Base-by-base conservation (phyloP, 2,329 filamentous ascomycete species). In the Trichoderma harzianum region DNA sequence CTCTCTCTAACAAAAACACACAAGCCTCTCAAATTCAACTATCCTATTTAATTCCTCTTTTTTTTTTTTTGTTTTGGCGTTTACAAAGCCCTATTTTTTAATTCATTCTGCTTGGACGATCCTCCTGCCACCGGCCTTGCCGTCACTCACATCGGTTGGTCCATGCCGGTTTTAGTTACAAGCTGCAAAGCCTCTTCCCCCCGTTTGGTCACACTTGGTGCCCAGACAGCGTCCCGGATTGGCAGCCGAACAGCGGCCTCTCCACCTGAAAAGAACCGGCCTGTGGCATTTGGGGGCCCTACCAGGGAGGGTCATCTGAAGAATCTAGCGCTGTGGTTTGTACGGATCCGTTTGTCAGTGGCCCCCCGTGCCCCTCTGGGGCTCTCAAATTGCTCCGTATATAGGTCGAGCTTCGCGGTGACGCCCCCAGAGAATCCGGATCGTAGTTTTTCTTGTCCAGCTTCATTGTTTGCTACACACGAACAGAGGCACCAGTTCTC, bases 91-190 rank as follows among this genome's bases (percentile, higher is more conserved):
- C 11, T 43, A 21, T 12, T 11, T n/a, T 43, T 51, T 51, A 21
- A 5, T 51, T 18, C 43, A 51, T 21, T 67, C 58, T n/a, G 7
- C 26, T 21, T 28, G 30, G 7, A 24, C 34, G 32, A 62, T 39
- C 32, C 12, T 36, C 58, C 18, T 61, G 28, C n/a, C 28, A 62
- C 53, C 67, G 67, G 67, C 57, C 67, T 62, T 69, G 67, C 67
- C 57, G 67, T 69, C 67, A 51, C 57, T 47, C 30, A 32, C 47
- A 69, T 69, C 69, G 69, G 69, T 53, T 71, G 69, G 69, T 11
- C 57, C 55, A 65, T 66, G 69, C 61, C 69, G 69, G 51, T 34
- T 69, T 28, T 69, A 60, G 55, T 51, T 51, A 16, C 51, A 60
- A 61, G 39, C 60, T 61, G 65, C 64, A 66, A 63, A 36, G 39